These are phyloP conservation scores for Trichoderma koningiopsis DNA, from an alignment of 2,329 filamentous ascomycete genomes.

Conservation along the genomic window DNA sequence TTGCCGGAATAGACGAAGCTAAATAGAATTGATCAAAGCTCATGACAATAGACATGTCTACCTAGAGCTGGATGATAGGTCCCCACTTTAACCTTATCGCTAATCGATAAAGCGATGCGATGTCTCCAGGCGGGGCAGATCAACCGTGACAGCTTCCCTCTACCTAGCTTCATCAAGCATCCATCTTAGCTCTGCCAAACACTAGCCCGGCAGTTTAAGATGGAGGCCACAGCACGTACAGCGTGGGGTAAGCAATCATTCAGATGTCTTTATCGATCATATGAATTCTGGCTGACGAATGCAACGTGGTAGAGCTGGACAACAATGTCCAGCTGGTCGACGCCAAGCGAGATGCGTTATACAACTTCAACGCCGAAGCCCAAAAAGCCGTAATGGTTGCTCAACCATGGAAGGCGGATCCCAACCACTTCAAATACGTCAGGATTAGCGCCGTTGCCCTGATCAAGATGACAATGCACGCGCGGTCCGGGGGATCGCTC, in stretches of 20 bases:
- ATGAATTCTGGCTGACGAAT: not conserved
- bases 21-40: too few species aligned
- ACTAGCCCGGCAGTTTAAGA: conserved; percentile 22
- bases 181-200: conserved; percentile 16
- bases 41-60: too few species aligned
- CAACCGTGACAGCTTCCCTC: conserved; percentile 10
- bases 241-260: conserved; percentile 33
- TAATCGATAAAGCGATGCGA: conserved; percentile 18
- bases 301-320: conserved; percentile 71
- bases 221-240: conserved; percentile 34
- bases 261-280: not conserved
- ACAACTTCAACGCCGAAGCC: conserved; percentile 71
- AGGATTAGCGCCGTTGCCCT: conserved; percentile 92
- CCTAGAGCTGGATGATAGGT: not conserved
- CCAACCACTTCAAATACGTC: conserved; percentile 88
- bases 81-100: conserved; percentile 9
- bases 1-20: not conserved
- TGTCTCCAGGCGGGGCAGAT: conserved; percentile 22
- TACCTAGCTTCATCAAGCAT: not conserved
- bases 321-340: conserved; percentile 85
- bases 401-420: conserved; percentile 76
- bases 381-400: conserved; percentile 67
- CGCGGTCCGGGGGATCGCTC: conserved; percentile 85
- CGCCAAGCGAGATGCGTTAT: conserved; percentile 85
- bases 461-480: conserved; percentile 99